These are phyloP conservation scores for Buxus sempervirens DNA, from an alignment of 164 flowering plant genomes.

Conservation along the genomic window DNA sequence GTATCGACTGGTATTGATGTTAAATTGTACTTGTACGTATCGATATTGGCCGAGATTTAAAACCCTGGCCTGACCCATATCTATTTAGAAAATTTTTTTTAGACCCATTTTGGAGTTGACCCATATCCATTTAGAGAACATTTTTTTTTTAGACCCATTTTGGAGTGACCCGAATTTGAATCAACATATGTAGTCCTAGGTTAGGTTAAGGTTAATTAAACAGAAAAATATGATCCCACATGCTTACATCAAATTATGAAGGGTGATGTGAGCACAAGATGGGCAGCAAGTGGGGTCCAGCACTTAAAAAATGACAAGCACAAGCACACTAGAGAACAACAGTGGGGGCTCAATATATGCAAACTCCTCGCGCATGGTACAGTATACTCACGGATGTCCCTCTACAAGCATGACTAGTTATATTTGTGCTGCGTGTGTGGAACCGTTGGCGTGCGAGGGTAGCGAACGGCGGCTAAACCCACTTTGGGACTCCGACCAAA, in stretches of 20 bases:
- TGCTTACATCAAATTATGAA: background rate
- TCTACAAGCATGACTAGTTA: no score
- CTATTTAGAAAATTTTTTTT: no score
- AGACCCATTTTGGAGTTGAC: no score
- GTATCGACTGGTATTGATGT: no score
- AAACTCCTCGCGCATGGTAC: constrained; percentile 47
- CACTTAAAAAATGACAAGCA: background rate
- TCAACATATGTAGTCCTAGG: no score
- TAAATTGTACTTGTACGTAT: no score
- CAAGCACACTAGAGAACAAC: background rate
- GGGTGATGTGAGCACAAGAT: background rate
- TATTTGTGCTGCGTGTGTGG: constrained; percentile 15
- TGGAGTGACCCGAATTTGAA: no score
- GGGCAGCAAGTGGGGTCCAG: background rate
- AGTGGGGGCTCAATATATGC: background rate
- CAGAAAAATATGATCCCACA: background rate
- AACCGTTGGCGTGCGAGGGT: constrained; percentile 37
- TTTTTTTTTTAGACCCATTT: no score
- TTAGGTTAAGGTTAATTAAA: background rate
- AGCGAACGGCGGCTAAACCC: constrained; percentile 43
- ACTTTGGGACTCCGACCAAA: constrained; percentile 11
- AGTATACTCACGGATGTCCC: constrained; percentile 32
- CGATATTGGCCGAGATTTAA: no score
- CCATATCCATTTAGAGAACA: no score
- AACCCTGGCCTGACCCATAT: no score